Base-by-base conservation (phyloP, 2,329 filamentous ascomycete species). In the Penicillium sp. region DNA sequence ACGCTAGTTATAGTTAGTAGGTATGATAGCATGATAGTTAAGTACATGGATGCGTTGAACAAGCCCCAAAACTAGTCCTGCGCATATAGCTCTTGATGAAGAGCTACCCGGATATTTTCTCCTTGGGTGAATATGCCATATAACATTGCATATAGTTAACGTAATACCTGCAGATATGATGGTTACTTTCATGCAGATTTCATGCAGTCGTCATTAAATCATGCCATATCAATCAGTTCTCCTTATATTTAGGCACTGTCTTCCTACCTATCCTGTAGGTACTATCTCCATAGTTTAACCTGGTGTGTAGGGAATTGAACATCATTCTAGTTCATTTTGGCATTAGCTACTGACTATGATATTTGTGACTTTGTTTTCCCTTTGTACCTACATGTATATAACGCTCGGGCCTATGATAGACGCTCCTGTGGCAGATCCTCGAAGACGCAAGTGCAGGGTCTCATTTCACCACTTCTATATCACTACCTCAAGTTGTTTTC, bases 361-460 rank as follows among this genome's bases (percentile, higher is more conserved):
- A 53, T 29, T 4, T 25, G 10, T 44, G 19, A n/a, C 17, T 27
- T 38, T 31, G 3, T 38, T 38, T 23, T 19, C 15, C n/a, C 10
- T 57, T 45, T 8, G 13, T 41, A 25, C 43, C n/a, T 47, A n/a
- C 17, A 38, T 38, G 17, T 38, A 13, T 42, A 44, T 19, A 42
- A 31, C 43, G 55, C 55, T 53, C 29, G 42, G 43, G 6, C 55
- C 49, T 53, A 53, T 42, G 3, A 42, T 43, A 45, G 27, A 48
- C 4, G 25, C 19, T 21, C 41, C 12, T 13, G 27, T 41, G 45
- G 47, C 33, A 23, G 49, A 53, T 47, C 42, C 35, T 21, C 29
- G 36, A 48, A 53, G 27, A 36, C 29, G 42, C n/a, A 47, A 45
- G 36, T 31, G 33, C 29, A 53, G 42, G 41, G n/a, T 45, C 31